Conservation (phyloP, 257 asterid genomes). For the Pogostemon cablin region DNA sequence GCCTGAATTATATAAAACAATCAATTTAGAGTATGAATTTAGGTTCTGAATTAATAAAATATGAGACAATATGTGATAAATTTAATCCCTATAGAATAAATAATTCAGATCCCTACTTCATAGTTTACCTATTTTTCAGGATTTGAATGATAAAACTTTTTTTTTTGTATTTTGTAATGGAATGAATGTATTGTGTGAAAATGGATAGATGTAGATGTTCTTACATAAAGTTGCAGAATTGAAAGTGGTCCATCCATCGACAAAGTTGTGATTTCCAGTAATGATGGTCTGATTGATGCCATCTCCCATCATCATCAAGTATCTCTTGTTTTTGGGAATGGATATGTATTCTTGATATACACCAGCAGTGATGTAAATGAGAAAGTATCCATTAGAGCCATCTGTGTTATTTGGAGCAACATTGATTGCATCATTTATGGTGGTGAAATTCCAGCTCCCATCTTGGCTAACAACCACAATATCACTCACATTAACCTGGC, state of each 20-base stretch:
- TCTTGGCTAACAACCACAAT: slow-evolving; percentile 62
- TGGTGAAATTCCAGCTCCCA: slow-evolving; percentile 59
- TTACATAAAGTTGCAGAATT: slow-evolving; percentile 65
- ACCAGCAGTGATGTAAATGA: slow-evolving; percentile 62
- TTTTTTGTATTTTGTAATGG: no score
- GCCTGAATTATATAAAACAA: no score
- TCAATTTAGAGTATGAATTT: no score
- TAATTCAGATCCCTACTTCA: no score
- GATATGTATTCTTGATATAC: slow-evolving; percentile 71
- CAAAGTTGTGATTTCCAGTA: slow-evolving; percentile 67
- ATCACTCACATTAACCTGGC: slow-evolving; percentile 50
- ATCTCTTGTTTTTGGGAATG: slow-evolving; percentile 56
- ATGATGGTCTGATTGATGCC: slow-evolving; percentile 70
- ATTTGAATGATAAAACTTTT: no score
- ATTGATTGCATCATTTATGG: slow-evolving; percentile 61
- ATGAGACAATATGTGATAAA: no score
- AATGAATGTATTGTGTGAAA: no score
- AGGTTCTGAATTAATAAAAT: no score
- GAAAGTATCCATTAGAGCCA: slow-evolving; percentile 50
- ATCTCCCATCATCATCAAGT: slow-evolving; percentile 77
- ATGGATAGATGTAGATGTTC: background rate
- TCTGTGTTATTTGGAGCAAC: slow-evolving; percentile 62
- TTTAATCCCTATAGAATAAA: no score
- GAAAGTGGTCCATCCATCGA: slow-evolving; percentile 86
- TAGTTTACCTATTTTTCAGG: no score